phyloP scores from a whole-genome alignment of 306 rosid genomes.

The Vigna hirtella region DNA sequence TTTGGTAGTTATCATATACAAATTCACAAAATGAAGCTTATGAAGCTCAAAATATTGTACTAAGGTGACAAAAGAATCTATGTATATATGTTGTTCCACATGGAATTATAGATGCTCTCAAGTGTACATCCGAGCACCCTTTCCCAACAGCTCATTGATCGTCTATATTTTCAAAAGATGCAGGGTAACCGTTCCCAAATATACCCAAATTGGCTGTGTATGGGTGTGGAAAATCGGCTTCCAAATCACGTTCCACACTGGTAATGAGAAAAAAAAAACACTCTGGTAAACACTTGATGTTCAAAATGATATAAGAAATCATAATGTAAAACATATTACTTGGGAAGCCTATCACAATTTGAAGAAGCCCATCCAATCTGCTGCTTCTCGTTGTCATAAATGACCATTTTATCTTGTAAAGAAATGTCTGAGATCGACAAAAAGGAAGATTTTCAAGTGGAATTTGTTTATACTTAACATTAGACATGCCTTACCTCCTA shows the following conservation, averaged over 20 bases:
- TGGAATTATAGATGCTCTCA: constrained; percentile 24
- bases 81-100: constrained; percentile 34
- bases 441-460: neutral
- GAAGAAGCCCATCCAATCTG: constrained; percentile 81
- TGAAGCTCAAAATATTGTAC: constrained; percentile 38
- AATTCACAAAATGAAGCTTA: constrained; percentile 38
- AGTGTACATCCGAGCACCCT: constrained; percentile 35
- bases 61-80: constrained; percentile 23
- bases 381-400: constrained; percentile 83
- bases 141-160: constrained; percentile 30
- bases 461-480: neutral
- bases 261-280: constrained; percentile 34
- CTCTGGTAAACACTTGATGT: constrained; percentile 37
- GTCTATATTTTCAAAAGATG: constrained; percentile 29
- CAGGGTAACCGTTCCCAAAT: constrained; percentile 47
- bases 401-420: constrained; percentile 69
- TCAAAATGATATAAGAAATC: constrained; percentile 28
- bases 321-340: constrained; percentile 51
- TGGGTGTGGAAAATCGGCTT: constrained; percentile 49
- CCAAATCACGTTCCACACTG: constrained; percentile 60
- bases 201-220: constrained; percentile 50
- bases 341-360: constrained; percentile 66
- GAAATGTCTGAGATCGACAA: constrained; percentile 64
- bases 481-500: constrained; percentile 73
- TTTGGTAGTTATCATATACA: constrained; percentile 25